Percentiles rank a stretch among this genome's conserved stretches.
These are phyloP conservation scores for Alnus rubra DNA, from an alignment of 306 rosid species.

Conservation along the genomic window DNA sequence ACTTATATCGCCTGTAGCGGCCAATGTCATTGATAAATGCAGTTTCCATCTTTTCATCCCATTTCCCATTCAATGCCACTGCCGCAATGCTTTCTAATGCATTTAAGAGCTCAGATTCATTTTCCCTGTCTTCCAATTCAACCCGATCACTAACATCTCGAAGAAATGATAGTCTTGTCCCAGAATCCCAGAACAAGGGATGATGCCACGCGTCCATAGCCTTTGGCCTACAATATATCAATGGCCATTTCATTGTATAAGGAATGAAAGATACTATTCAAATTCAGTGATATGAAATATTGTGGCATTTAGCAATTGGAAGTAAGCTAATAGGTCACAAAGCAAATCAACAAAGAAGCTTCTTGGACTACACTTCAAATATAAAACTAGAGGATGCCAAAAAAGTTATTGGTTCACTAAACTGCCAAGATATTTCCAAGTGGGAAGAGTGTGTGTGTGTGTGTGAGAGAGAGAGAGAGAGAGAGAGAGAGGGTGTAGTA, in stretches of 20 bases:
- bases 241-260: background rate
- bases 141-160: constrained; percentile 47
- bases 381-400: background rate
- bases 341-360: background rate
- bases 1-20: constrained; percentile 45
- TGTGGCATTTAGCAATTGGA: background rate
- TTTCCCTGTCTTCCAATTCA: constrained; percentile 47
- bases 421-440: background rate
- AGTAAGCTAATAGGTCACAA: background rate
- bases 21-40: constrained; percentile 41
- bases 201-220: constrained; percentile 37
- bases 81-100: constrained; percentile 34
- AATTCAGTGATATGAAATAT: constrained; percentile 6
- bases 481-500: background rate
- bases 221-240: constrained; percentile 33
- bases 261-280: background rate
- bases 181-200: constrained; percentile 45
- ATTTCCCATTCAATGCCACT: constrained; percentile 40
- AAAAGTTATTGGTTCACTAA: background rate
- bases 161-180: constrained; percentile 39
- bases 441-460: background rate
- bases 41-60: constrained; percentile 44
- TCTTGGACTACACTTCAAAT: background rate
- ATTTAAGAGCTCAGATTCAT: constrained; percentile 29
- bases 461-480: background rate